phyloP scores from a whole-genome alignment of 169 alveolate species.

The Amoebophrya sp. region DNA sequence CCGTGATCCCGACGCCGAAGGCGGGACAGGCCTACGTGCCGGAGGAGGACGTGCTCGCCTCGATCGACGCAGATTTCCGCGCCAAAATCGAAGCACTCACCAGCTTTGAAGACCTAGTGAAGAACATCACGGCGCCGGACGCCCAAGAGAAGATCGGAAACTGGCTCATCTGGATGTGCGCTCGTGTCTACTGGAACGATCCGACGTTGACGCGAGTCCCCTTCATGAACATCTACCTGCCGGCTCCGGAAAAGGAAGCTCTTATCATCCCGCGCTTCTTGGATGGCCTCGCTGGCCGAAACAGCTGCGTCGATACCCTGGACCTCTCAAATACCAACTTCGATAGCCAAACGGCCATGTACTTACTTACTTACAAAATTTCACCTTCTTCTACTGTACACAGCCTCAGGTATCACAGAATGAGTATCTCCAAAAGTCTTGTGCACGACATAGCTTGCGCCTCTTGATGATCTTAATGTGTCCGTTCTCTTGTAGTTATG shows the following conservation, averaged over 20 bases:
- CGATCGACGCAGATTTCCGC: not conserved
- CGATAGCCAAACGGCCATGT: not conserved
- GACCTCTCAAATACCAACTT: not conserved
- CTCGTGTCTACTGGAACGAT: not conserved
- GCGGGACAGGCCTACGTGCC: not conserved
- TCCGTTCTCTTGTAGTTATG: too few species aligned
- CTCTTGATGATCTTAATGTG: too few species aligned
- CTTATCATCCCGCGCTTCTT: not conserved
- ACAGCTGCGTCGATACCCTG: not conserved
- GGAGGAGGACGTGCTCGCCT: not conserved
- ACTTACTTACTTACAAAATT: not conserved
- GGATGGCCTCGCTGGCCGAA: not conserved
- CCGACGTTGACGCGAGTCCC: not conserved
- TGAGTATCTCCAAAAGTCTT: too few species aligned
- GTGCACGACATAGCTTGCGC: too few species aligned
- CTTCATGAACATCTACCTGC: conserved; percentile 13
- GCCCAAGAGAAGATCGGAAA: not conserved
- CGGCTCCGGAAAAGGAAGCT: not conserved
- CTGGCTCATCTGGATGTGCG: conserved; percentile 27
- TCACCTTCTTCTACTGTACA: too few species aligned
- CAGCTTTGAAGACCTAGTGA: not conserved
- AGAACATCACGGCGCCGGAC: not conserved
- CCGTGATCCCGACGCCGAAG: not conserved
- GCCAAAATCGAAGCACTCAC: not conserved
- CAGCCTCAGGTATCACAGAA: too few species aligned